Base-by-base conservation (phyloP, 1,139 yeast genomes). In the Magnusiomyces suaveolens region DNA sequence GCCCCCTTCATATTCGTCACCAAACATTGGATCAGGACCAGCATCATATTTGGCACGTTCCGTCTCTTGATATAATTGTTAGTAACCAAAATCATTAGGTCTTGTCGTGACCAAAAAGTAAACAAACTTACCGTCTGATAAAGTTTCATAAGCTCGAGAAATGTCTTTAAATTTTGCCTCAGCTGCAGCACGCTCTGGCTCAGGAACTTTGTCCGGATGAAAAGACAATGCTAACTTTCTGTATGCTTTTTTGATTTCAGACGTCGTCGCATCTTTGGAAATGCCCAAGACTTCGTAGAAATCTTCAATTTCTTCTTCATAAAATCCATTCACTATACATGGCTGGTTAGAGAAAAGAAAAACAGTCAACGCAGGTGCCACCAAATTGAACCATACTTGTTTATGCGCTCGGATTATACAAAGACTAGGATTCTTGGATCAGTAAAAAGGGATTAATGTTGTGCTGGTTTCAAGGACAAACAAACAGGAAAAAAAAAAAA, bases 141-240 rank as follows among this genome's bases (percentile, higher is more conserved):
- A 72, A 16, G 83, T 72, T 66, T 87, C 95, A 65, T 87, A 87
- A 0, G 95, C 95, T 56, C 82, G 84, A 16, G 83, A 77, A 54
- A 87, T 78, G 63, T 83, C 87, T 68, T 87, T 87, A 69, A 87
- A 87, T 66, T 77, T 79, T 57, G 78, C 71, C 65, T 87, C 95
- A 1, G 90, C 85, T 43, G 72, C 79, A 26, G 75, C 82, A 54
- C 94, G 76, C 56, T 79, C 80, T 0, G 69, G 66, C 59, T 82
- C 89, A 0, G 79, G 69, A 1, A 79, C 90, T 66, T 87, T 87
- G 66, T 87, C 96, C 0, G 96, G 96, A 66, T 87, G 96, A 64
- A 81, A 78, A 55, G 74, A 72, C 53, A 87, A 74, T 14, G 95
- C 95, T 54, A 84, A 75, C 60, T 79, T 82, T 60, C 89, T 76